These are phyloP conservation scores for Chaetothyriales sp. DNA, from an alignment of 2,329 filamentous ascomycete species.

Conservation along the genomic window DNA sequence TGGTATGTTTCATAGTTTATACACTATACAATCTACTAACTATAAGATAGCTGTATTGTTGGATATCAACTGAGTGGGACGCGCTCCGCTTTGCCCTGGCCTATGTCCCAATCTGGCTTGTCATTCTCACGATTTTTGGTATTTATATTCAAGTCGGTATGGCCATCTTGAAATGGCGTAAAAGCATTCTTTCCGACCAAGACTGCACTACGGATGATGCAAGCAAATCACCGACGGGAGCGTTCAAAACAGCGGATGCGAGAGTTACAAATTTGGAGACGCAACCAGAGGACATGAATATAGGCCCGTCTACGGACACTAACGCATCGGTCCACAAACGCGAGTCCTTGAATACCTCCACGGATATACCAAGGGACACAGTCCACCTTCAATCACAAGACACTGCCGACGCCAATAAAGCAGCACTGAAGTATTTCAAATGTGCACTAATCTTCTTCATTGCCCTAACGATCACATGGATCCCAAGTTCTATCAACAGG, in stretches of 20 bases:
- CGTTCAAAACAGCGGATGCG: slow-evolving; percentile 7
- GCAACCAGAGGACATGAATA: not conserved
- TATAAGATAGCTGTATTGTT: slow-evolving; percentile 55
- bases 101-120: slow-evolving; percentile 41
- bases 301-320: not conserved
- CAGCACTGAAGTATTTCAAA: slow-evolving; percentile 28
- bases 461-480: slow-evolving; percentile 31
- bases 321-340: not conserved
- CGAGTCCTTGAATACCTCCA: too few relatives aligned
- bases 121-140: slow-evolving; percentile 27
- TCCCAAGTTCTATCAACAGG: slow-evolving; percentile 64
- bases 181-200: slow-evolving; percentile 36
- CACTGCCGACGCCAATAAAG: slow-evolving; percentile 22
- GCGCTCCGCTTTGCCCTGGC: slow-evolving; percentile 60
- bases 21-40: not conserved
- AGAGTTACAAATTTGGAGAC: slow-evolving; percentile 8
- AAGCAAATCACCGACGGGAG: not conserved
- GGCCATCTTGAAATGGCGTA: slow-evolving; percentile 41
- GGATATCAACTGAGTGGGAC: slow-evolving; percentile 55
- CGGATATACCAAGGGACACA: not conserved
- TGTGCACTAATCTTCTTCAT: slow-evolving; percentile 29
- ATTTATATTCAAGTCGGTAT: slow-evolving; percentile 30
- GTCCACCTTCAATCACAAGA: not conserved
- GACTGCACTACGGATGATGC: not conserved
- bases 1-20: slow-evolving; percentile 26